phyloP scores from a whole-genome alignment of 441 rosid species.

The Corymbia citriodora region DNA sequence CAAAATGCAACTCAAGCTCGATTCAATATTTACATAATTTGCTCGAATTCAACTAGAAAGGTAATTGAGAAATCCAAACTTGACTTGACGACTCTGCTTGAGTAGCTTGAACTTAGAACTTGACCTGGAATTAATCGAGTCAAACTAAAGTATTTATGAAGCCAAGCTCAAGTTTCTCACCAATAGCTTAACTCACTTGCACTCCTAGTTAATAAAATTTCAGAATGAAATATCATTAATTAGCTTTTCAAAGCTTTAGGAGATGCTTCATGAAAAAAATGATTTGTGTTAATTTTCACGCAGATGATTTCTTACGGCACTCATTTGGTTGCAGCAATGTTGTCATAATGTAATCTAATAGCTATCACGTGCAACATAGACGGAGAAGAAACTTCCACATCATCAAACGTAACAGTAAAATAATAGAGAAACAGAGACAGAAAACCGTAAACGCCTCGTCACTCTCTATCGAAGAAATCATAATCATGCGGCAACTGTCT shows the following conservation, averaged over 20 bases:
- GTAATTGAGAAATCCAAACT: neutral
- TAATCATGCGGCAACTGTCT: neutral
- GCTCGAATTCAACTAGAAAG: neutral
- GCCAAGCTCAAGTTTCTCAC: neutral
- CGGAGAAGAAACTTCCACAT: neutral
- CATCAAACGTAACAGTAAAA: neutral
- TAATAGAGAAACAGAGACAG: neutral
- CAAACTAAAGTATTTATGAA: neutral
- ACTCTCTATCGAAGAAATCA: neutral
- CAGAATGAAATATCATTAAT: neutral
- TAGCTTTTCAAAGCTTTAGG: neutral
- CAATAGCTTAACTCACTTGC: neutral
- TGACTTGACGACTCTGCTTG: neutral
- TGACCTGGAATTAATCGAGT: neutral
- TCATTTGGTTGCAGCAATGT: neutral
- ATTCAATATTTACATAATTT: neutral
- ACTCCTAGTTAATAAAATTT: neutral
- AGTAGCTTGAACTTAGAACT: neutral
- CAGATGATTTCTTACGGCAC: neutral
- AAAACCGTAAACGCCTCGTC: neutral
- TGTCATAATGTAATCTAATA: neutral
- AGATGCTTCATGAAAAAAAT: neutral
- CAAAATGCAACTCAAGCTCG: neutral
- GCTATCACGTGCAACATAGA: accelerated
- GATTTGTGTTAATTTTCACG: neutral